Evolutionary conservation across 163 green algal species (phyloP).

Genomic region (Scenedesmus sp.): DNA sequence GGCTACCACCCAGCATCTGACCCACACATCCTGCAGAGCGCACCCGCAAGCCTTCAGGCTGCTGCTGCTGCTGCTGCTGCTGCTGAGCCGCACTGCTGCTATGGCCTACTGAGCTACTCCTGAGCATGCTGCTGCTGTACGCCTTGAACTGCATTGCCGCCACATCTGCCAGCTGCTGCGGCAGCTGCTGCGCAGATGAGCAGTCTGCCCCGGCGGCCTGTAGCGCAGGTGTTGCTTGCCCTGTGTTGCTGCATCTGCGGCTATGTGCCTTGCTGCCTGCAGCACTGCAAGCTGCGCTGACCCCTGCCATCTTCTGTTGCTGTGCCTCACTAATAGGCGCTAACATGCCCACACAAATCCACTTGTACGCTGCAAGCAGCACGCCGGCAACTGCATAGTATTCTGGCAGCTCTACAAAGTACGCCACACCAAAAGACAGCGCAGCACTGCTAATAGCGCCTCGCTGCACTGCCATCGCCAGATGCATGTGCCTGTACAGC

Average conservation of each 20-base stretch:
- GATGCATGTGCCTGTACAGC: slow-evolving; percentile 4
- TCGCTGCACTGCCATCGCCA: neutral
- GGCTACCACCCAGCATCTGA: neutral
- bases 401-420: neutral
- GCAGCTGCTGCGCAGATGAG: neutral
- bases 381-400: neutral
- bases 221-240: neutral
- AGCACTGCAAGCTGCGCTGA: neutral
- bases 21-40: neutral
- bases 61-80: neutral
- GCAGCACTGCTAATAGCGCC: neutral
- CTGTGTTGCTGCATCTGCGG: neutral
- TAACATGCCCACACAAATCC: neutral
- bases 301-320: neutral
- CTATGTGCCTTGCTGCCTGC: neutral
- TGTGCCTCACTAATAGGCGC: neutral
- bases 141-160: neutral
- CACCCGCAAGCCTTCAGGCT: neutral
- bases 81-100: neutral
- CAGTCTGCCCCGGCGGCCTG: no score
- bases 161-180: neutral
- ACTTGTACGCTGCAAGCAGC: slow-evolving; percentile 7
- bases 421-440: neutral
- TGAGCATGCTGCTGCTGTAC: neutral
- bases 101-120: neutral